phyloP scores from a whole-genome alignment of 106 monocot species.

The Dendrobium catenatum region DNA sequence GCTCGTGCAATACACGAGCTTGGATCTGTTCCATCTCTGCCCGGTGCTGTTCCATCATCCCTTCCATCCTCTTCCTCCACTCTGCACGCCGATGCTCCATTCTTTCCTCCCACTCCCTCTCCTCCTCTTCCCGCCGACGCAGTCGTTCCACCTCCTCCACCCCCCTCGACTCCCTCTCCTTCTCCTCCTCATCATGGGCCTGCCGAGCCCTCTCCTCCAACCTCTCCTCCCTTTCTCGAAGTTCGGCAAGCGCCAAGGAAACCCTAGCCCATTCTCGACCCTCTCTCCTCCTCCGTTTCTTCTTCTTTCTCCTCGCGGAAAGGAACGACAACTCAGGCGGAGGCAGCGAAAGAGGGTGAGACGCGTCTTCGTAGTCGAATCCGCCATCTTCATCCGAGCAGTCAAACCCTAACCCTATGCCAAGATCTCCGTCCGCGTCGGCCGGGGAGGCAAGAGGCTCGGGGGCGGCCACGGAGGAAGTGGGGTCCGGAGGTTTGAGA shows the following conservation, averaged over 20 bases:
- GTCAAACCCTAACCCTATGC: conserved; percentile 14
- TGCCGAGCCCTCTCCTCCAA: conserved; percentile 6
- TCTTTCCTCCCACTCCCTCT: conserved; percentile 32
- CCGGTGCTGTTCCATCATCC: conserved; percentile 37
- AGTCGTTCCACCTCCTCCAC: conserved; percentile 5
- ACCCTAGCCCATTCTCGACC: conserved; percentile 8
- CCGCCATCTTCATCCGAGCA: conserved; percentile 2
- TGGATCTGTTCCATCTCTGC: conserved; percentile 51
- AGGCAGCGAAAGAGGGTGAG: background rate
- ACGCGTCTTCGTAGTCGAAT: background rate
- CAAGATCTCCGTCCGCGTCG: conserved; percentile 10
- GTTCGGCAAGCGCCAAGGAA: conserved; percentile 8
- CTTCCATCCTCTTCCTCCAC: conserved; percentile 39
- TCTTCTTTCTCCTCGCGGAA: conserved; percentile 7
- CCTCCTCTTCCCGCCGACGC: conserved; percentile 11
- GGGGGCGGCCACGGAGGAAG: background rate
- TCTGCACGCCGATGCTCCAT: conserved; percentile 23
- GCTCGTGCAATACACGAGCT: conserved; percentile 36
- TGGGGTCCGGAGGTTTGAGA: background rate
- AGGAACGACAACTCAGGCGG: background rate
- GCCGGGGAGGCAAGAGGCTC: background rate
- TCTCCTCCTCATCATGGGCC: conserved; percentile 5
- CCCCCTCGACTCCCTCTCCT: background rate
- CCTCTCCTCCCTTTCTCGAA: conserved; percentile 14
- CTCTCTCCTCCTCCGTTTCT: conserved; percentile 27